Evolutionary conservation across 768 basidiomycete genomes (phyloP), one percentile per base, ranked within the genome.

Genomic region (Tricholoma sp.): DNA sequence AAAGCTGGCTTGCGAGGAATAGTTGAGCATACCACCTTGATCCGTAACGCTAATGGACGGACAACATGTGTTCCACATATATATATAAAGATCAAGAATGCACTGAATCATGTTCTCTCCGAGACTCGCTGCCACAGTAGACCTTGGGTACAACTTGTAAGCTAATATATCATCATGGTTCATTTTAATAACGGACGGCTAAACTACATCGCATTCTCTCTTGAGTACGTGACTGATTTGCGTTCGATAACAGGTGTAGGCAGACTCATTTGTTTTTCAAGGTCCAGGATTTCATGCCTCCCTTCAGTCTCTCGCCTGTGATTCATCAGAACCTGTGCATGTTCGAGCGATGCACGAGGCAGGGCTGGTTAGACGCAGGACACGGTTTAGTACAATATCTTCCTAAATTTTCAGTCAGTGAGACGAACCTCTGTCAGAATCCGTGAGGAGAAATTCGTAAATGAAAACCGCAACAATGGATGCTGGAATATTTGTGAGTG

Each of bases 401-500:
- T 24, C 24, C 24, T 4, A 24, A 5, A 49, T 1, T 31, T 8
- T 49, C 29, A 9, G 17, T 2, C 4, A 17, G 31, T 31, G 12
- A 45, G 11, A 6, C 29, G 15, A 49, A 84, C 84, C 82, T 68
- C 85, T 70, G 58, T 80, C 78, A 11, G 81, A 81, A 64, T 87
- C 86, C 20, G 72, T 66, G 24, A 88, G 69, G 66, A 88, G 75
- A 8, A 78, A 56, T 59, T 86, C 82, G 53, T 88, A 86, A 28
- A 85, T 55, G 52, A 74, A 56, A 18, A 75, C 78, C 10, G 76
- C 84, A 47, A 85, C 67, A 31, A 86, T 51, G 10, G 79, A 87
- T 3, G 84, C 83, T 4, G 83, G 85, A 61, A 88, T 84, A 61
- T 85, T 88, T 4, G 82, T 81, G 32, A 88, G 75, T 3, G 86